A percentile compares a stretch with the other conserved stretches of the same genome.
Evolutionary conservation across 179 eudicot genomes (phyloP).

Genomic region (Sideroxylon spinosum): DNA sequence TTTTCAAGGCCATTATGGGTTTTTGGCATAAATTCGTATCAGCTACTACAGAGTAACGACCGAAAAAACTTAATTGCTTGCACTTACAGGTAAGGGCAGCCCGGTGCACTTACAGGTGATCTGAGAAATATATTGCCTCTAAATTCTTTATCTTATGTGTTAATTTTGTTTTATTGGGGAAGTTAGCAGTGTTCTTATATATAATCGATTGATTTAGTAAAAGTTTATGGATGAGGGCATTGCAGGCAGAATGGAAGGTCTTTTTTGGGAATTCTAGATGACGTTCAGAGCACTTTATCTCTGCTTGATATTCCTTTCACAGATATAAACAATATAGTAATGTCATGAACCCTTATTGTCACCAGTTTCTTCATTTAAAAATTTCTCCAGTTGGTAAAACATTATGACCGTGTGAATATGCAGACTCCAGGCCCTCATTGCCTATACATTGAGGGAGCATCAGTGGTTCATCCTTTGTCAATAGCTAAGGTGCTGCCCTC

Average conservation of each 20-base stretch:
- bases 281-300: conserved; percentile 43
- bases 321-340: conserved; percentile 76
- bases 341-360: conserved; percentile 11
- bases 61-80: conserved; percentile 66
- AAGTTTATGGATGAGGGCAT: conserved; percentile 16
- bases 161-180: not conserved
- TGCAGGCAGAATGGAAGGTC: conserved; percentile 89
- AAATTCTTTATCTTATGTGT: not conserved
- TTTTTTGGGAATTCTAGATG: conserved; percentile 76
- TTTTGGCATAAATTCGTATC: conserved; percentile 83
- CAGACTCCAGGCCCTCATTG: conserved; percentile 52
- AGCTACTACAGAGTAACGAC: conserved; percentile 38
- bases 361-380: conserved; percentile 6
- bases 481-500: conserved; percentile 71
- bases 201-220: not conserved
- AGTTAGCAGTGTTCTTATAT: not conserved
- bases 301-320: conserved; percentile 78
- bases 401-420: conserved; percentile 21
- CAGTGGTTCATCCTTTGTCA: conserved; percentile 72
- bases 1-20: conserved; percentile 91
- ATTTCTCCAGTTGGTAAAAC: not conserved
- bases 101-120: conserved; percentile 89
- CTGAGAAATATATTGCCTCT: conserved; percentile 10
- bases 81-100: conserved; percentile 95
- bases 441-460: conserved; percentile 81